Percentiles rank a stretch among this genome's conserved stretches.
These are phyloP conservation scores for Croton setiger DNA, from an alignment of 441 rosid genomes.

Conservation along the genomic window DNA sequence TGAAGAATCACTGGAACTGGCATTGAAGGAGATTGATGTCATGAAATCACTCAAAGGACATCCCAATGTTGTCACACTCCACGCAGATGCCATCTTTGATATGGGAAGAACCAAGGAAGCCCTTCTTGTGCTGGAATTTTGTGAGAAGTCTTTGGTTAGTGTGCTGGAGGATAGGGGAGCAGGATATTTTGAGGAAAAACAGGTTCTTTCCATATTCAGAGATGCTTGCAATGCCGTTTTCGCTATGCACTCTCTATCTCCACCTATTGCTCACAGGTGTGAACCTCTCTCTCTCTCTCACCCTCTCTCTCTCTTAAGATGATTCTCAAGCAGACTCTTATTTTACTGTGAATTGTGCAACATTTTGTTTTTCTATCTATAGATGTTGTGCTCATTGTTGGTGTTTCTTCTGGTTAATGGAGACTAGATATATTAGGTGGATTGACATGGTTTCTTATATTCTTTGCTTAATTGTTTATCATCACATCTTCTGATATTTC, in stretches of 20 bases:
- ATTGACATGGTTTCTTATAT: not conserved
- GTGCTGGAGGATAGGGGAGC: constrained; percentile 80
- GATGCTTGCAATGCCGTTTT: constrained; percentile 95
- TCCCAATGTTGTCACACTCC: constrained; percentile 73
- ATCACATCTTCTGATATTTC: not conserved
- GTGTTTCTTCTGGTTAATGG: not conserved
- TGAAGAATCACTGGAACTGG: constrained; percentile 71
- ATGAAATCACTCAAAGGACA: constrained; percentile 83
- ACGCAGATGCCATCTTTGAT: constrained; percentile 67
- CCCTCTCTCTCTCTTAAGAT: not conserved
- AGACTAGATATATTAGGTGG: not conserved
- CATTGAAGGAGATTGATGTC: constrained; percentile 71
- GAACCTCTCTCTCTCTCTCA: not conserved
- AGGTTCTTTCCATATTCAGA: constrained; percentile 64
- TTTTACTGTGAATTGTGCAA: not conserved
- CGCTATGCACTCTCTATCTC: constrained; percentile 91
- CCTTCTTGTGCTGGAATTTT: constrained; percentile 81
- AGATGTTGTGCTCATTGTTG: not conserved
- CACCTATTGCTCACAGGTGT: constrained; percentile 89
- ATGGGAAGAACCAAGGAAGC: constrained; percentile 93
- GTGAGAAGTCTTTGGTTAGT: constrained; percentile 79
- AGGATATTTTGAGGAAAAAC: constrained; percentile 82
- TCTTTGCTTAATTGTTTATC: not conserved
- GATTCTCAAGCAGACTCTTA: not conserved
- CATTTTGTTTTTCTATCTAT: not conserved